Percentiles rank a stretch among this genome's conserved stretches.
Conservation (phyloP, 2,329 filamentous ascomycete genomes). For the Sordariomycetes sp. region DNA sequence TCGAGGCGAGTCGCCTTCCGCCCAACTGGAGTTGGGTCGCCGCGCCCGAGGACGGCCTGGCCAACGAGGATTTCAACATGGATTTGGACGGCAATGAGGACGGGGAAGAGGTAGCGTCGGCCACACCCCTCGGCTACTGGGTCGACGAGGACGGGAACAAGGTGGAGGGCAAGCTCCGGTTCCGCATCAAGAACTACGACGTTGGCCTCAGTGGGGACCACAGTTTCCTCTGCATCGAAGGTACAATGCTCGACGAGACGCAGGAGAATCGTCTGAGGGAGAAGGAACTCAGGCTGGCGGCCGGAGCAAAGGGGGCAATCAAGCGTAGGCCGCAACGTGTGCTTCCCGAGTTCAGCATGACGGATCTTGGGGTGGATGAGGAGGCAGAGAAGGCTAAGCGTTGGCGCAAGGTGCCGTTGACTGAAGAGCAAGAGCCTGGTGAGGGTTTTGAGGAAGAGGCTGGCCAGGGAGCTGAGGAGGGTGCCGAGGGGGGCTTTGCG, state of each 20-base stretch:
- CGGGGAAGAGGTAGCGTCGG: not conserved
- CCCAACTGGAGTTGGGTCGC: conserved; percentile 66
- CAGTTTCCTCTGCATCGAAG: conserved; percentile 77
- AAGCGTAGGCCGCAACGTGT: conserved; percentile 15
- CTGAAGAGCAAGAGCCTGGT: not conserved
- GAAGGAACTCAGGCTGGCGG: conserved; percentile 29
- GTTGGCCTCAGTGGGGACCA: conserved; percentile 63
- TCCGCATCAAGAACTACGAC: conserved; percentile 78
- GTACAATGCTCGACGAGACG: conserved; percentile 65
- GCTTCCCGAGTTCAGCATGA: conserved; percentile 45
- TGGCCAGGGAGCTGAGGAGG: not conserved
- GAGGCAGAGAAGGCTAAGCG: conserved; percentile 23
- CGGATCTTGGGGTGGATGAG: conserved; percentile 37
- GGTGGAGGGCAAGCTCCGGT: conserved; percentile 60
- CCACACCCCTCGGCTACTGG: conserved; percentile 52
- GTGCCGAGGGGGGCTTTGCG: not conserved
- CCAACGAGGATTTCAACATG: conserved; percentile 1
- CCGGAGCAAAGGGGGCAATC: conserved; percentile 13
- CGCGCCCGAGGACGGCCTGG: not conserved
- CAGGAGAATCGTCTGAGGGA: conserved; percentile 48
- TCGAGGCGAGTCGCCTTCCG: conserved; percentile 68
- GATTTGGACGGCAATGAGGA: not conserved
- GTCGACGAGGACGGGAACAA: conserved; percentile 58
- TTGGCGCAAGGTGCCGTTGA: not conserved
- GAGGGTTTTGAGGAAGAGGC: not conserved